Base-by-base conservation (phyloP, 1,139 yeast genomes). In the Arxiozyma telluris region DNA sequence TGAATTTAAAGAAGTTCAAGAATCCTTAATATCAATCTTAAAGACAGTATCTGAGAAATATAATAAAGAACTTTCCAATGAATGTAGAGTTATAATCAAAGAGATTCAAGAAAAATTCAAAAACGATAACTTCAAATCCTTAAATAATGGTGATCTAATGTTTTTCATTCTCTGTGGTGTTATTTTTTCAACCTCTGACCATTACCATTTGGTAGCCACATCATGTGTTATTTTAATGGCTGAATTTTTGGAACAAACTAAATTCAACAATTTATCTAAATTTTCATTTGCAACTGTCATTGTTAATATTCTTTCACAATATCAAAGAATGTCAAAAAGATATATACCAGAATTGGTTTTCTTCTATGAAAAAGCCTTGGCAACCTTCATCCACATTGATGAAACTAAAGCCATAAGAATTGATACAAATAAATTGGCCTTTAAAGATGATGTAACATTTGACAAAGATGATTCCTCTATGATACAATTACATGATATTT, bases 181-280 rank as follows among this genome's bases (percentile, higher is more conserved):
- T 54, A 67, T 91, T 12, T 94, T 87, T 65, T 90, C 98, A 0
- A 88, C 97, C 0, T 93, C 98, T 0, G 99, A 94, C 74, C 94
- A 90, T 66, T 93, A 88, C 70, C 98, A 94, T 74, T 76, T 89
- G 58, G 85, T 93, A 20, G 91, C 84, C 4, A 90, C 97, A 0
- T 96, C 98, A 2, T 79, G 94, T 1, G 73, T 82, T 43, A 78
- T 93, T 44, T 70, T 89, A 47, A 81, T 90, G 75, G 80, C 84
- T 53, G 93, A 89, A 68, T 75, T 81, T 25, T 72, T 91, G 53
- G 81, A 84, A 44, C 80, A 78, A 57, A 65, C 77, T 41, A 73
- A 77, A 42, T 66, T 73, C 30, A 67, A 68, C 30, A 62, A 74
- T 7, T 56, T 73, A 30, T 68, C 68, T 15, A 77, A 74, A 53